Evolutionary conservation across 1,284 basidiomycete genomes (phyloP), one percentile per base, ranked within the genome.

Genomic region (Xerocomus amazonicus): DNA sequence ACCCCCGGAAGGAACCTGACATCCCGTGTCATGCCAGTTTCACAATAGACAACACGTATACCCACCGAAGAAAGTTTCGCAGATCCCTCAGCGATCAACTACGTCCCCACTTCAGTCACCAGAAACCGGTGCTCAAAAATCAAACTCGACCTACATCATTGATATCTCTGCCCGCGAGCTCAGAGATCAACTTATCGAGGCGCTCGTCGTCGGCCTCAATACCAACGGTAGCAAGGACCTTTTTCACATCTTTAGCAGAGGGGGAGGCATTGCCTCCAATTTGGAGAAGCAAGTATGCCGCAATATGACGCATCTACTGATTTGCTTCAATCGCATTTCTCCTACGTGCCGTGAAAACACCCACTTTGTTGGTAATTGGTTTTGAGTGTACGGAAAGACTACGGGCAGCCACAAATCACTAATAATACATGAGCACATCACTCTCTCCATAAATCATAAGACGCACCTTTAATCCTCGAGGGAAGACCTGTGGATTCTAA

Each of bases 271-370:
- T 97, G 58, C 97, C 97, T 63, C 93, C 97, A 70, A 87, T 83
- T 74, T 91, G 88, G 76, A 98, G 92, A 72, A 99, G 92, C 61
- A 99, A 84, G 81, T 97, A 99, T 62, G 92, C 93, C 78, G 95
- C 96, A 76, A 99, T 80, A 76, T 96, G 81, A 80, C 92, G 92
- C 93, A 97, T 96, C 89, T 92, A 37, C 59, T 62, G 50, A 59
- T 43, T 7, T 35, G 16, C 50, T 45, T 17, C 52, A 42, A 39
- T 38, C 32, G 23, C 16, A 28, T 17, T 40, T 43, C 12, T 32
- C 42, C 26, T 42, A 12, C 27, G 42, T 4, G 16, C 27, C 12
- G 3, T 46, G 17, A 41, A 48, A 34, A 40, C 23, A 65, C 70
- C 49, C 56, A 79, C 78, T 74, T 76, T 81, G 54, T 51, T 50